phyloP scores from a whole-genome alignment of 2,329 filamentous ascomycete species.

The Fusarium denticulatum region DNA sequence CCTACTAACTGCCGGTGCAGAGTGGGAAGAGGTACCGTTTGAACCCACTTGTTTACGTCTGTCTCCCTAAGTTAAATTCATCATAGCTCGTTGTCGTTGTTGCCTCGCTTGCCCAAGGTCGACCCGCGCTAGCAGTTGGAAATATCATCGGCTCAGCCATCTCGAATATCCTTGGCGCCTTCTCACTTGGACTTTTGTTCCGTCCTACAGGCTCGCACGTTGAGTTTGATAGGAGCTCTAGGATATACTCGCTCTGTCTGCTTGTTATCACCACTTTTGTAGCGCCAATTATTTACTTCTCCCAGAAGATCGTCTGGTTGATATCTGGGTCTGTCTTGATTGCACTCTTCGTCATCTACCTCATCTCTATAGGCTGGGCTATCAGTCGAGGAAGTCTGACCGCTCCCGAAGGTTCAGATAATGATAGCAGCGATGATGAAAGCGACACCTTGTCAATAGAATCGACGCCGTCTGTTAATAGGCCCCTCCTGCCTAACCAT shows the following conservation, averaged over 20 bases:
- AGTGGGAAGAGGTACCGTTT: background rate
- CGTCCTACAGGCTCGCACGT: fast-evolving
- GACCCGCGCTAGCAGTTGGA: background rate
- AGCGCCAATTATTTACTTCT: background rate
- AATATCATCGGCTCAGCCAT: background rate
- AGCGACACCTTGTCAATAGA: no score
- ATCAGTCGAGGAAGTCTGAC: background rate
- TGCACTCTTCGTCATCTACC: background rate
- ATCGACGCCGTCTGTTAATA: background rate
- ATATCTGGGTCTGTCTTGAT: background rate
- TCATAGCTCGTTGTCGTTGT: background rate
- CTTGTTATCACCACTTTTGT: background rate
- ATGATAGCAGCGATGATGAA: background rate
- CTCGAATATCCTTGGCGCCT: background rate
- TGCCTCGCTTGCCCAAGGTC: background rate
- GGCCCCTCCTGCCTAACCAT: fast-evolving
- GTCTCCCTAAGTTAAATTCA: fast-evolving
- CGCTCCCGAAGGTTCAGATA: background rate
- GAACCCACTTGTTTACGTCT: fast-evolving
- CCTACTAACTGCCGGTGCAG: background rate
- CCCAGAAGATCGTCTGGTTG: fast-evolving
- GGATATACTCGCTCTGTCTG: fast-evolving
- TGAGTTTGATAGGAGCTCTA: background rate
- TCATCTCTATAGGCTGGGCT: background rate
- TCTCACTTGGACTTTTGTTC: background rate